Conservation (phyloP, 176 grass and related monocot species). For the Thinopyrum elongatum region DNA sequence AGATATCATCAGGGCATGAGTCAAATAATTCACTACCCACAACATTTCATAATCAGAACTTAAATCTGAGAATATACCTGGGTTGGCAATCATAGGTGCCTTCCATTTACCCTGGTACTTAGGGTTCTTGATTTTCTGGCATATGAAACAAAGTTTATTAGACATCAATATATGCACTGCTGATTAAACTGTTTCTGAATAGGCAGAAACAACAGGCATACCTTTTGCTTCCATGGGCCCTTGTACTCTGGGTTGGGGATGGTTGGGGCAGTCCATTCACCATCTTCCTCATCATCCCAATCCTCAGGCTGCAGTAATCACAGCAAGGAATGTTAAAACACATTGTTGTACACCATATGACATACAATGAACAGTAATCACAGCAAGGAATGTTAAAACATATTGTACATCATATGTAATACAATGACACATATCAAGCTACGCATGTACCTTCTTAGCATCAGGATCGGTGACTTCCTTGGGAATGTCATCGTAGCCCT, state of each 20-base stretch:
- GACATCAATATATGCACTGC: background rate
- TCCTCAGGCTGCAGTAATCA: conserved; percentile 67
- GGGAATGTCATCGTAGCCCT: conserved; percentile 87
- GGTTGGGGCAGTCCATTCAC: conserved; percentile 89
- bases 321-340: conserved; percentile 1
- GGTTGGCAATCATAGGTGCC: conserved; percentile 93
- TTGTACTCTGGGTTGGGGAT: conserved; percentile 95
- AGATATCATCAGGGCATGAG: background rate
- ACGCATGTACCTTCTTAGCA: conserved; percentile 63
- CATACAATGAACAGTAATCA: background rate
- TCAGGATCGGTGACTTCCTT: conserved; percentile 84
- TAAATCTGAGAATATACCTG: conserved; percentile 43
- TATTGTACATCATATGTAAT: background rate
- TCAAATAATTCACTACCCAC: background rate
- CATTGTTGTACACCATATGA: background rate
- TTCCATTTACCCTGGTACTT: conserved; percentile 97
- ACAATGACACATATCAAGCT: background rate
- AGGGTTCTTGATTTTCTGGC: conserved; percentile 96
- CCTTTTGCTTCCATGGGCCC: conserved; percentile 93
- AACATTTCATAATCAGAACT: background rate
- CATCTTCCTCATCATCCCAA: conserved; percentile 96
- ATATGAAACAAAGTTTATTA: conserved; percentile 8
- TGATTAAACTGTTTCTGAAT: background rate
- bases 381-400: conserved; percentile 1
- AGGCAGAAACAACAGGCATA: background rate